phyloP scores from a whole-genome alignment of 352 stramenopile genomes.

The Globisporangium splendens region DNA sequence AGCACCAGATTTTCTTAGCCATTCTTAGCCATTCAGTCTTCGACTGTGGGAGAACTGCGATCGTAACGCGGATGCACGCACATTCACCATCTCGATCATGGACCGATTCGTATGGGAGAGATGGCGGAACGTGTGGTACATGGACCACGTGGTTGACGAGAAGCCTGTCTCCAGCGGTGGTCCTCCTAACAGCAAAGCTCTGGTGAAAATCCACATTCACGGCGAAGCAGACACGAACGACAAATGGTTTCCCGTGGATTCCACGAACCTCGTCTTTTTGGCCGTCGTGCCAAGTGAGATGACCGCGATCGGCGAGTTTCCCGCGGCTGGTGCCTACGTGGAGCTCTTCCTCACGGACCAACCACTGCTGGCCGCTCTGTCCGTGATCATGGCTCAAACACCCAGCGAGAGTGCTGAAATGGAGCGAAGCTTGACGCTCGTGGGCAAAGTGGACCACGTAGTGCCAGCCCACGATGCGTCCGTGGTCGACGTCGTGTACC shows the following conservation, averaged over 20 bases:
- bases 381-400: background rate
- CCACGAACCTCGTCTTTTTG: slow-evolving; percentile 25
- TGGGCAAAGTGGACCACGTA: slow-evolving; percentile 36
- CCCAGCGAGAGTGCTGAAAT: too few species aligned
- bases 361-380: slow-evolving; percentile 11
- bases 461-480: slow-evolving; percentile 41
- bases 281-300: slow-evolving; percentile 18
- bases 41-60: too few species aligned
- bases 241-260: slow-evolving; percentile 33
- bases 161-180: background rate
- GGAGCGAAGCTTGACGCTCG: slow-evolving; percentile 16
- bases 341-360: slow-evolving; percentile 37
- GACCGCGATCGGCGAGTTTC: slow-evolving; percentile 36
- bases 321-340: slow-evolving; percentile 27
- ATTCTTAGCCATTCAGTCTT: too few species aligned
- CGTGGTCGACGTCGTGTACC: slow-evolving; percentile 44
- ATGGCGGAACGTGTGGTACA: slow-evolving; percentile 46
- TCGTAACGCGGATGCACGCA: too few species aligned
- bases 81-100: background rate
- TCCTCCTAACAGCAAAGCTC: too few species aligned
- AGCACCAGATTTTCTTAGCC: too few species aligned
- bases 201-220: slow-evolving; percentile 33
- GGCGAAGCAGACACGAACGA: slow-evolving; percentile 40
- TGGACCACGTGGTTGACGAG: slow-evolving; percentile 32
- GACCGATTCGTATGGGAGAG: slow-evolving; percentile 34